Conservation (phyloP, 345 rosid genomes). For the Limnanthes douglasii region DNA sequence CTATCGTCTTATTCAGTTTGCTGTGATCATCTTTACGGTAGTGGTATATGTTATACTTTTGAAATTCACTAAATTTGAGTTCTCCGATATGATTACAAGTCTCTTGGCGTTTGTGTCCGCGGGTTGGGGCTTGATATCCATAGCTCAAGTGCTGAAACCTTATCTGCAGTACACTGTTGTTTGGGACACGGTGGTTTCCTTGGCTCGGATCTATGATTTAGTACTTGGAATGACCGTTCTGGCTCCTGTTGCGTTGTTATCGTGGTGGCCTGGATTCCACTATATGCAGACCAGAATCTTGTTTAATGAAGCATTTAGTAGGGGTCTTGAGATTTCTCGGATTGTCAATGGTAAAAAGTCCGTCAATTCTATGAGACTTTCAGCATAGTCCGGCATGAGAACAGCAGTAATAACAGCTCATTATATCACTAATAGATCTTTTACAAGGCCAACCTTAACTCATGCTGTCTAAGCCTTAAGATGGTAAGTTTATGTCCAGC, state of each 20-base stretch:
- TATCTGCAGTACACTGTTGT: conserved; percentile 38
- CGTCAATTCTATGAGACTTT: too few species aligned
- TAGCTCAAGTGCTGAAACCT: conserved; percentile 75
- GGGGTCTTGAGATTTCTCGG: conserved; percentile 81
- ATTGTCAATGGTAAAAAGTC: conserved; percentile 70
- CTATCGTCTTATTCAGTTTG: conserved; percentile 81
- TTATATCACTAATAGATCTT: too few species aligned
- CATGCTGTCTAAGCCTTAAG: too few species aligned
- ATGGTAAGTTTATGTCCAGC: too few species aligned
- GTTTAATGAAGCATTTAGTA: conserved; percentile 84
- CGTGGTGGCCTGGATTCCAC: conserved; percentile 95
- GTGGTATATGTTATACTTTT: conserved; percentile 47
- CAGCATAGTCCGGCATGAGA: too few species aligned
- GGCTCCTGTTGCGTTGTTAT: conserved; percentile 74
- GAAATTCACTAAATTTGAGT: conserved; percentile 43
- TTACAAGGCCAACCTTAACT: too few species aligned
- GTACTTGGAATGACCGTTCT: conserved; percentile 67
- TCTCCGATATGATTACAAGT: conserved; percentile 58
- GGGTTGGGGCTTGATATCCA: conserved; percentile 71
- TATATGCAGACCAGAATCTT: conserved; percentile 82
- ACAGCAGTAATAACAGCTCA: too few species aligned
- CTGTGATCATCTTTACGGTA: conserved; percentile 37
- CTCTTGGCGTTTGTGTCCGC: conserved; percentile 82
- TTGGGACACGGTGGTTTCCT: conserved; percentile 61
- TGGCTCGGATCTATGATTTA: conserved; percentile 71